Percentiles rank a stretch among this genome's conserved stretches.
Evolutionary conservation across 2,329 filamentous ascomycete genomes (phyloP).

Genomic region (Aspergillus ibericus): DNA sequence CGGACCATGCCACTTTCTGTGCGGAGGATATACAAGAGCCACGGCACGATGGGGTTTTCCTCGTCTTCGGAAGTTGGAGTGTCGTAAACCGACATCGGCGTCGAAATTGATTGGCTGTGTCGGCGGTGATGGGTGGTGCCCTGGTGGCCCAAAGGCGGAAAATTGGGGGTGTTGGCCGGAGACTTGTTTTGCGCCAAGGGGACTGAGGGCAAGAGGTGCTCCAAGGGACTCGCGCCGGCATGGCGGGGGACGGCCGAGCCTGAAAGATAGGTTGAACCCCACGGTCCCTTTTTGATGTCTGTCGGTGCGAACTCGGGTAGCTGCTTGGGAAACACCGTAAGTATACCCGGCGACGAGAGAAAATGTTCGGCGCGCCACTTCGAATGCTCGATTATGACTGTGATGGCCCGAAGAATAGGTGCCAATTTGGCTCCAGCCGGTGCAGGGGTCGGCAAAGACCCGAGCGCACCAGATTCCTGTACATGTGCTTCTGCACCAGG

Average conservation of each 20-base stretch:
- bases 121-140: slow-evolving; percentile 33
- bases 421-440: slow-evolving; percentile 61
- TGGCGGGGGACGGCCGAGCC: slow-evolving; percentile 52
- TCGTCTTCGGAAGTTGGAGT: slow-evolving; percentile 55
- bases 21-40: slow-evolving; percentile 67
- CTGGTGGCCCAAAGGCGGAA: slow-evolving; percentile 55
- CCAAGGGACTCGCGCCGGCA: slow-evolving; percentile 57
- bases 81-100: slow-evolving; percentile 35
- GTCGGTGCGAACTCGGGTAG: slow-evolving; percentile 53
- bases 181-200: slow-evolving; percentile 36
- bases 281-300: slow-evolving; percentile 52
- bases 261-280: slow-evolving; percentile 55
- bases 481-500: slow-evolving; percentile 61
- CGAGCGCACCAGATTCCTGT: slow-evolving; percentile 55
- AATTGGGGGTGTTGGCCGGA: slow-evolving; percentile 42
- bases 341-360: slow-evolving; percentile 66
- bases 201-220: slow-evolving; percentile 61
- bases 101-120: slow-evolving; percentile 37
- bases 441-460: slow-evolving; percentile 63
- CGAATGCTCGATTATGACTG: slow-evolving; percentile 75
- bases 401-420: slow-evolving; percentile 73
- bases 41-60: slow-evolving; percentile 71
- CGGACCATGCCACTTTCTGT: slow-evolving; percentile 59
- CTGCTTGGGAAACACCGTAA: slow-evolving; percentile 65
- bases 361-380: slow-evolving; percentile 73